Evolutionary conservation across 1,139 yeast species (phyloP).

Genomic region (Yamadazyma dendronema): DNA sequence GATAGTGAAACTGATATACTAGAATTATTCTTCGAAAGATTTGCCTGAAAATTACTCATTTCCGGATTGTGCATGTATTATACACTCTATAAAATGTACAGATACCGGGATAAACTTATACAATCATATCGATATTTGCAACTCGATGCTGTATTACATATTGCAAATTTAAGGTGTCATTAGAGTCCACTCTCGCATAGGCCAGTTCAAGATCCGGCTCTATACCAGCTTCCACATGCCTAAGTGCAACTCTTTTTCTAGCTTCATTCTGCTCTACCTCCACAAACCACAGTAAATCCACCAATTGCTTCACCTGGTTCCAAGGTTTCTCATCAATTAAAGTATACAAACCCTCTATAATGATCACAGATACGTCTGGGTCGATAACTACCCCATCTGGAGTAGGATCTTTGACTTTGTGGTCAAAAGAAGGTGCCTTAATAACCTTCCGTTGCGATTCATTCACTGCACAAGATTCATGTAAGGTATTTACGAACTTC

Average conservation of each 20-base stretch:
- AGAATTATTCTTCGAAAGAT: too few relatives aligned
- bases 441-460: constrained; percentile 7
- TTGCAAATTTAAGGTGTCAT: constrained; percentile 68
- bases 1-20: too few relatives aligned
- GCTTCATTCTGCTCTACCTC: constrained; percentile 45
- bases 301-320: constrained; percentile 37
- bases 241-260: constrained; percentile 57
- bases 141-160: constrained; percentile 31
- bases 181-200: constrained; percentile 55
- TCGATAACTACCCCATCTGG: constrained; percentile 47
- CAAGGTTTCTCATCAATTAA: constrained; percentile 50
- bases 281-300: constrained; percentile 48
- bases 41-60: too few relatives aligned
- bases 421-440: constrained; percentile 77
- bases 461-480: constrained; percentile 17
- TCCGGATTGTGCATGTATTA: too few relatives aligned
- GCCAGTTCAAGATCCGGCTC: constrained; percentile 58
- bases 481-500: constrained; percentile 20
- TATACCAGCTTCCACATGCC: constrained; percentile 78
- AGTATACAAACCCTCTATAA: constrained; percentile 68
- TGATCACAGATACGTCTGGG: constrained; percentile 46
- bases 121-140: neutral
- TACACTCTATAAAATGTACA: too few relatives aligned
- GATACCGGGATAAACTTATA: neutral
- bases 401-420: constrained; percentile 63